These are phyloP conservation scores for Metschnikowia sp. DNA, from an alignment of 805 yeast genomes.

Conservation along the genomic window DNA sequence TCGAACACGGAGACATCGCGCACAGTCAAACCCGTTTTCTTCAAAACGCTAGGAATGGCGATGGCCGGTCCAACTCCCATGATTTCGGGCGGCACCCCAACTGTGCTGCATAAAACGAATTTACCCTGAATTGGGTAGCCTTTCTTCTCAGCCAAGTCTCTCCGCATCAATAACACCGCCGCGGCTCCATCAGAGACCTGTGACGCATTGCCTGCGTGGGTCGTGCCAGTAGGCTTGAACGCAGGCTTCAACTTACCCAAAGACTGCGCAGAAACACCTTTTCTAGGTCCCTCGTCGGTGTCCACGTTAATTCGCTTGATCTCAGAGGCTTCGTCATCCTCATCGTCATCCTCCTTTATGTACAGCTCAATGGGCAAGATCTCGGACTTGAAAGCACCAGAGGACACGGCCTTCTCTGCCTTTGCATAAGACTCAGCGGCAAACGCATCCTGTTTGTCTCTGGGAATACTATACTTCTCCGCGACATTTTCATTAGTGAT, in stretches of 20 bases:
- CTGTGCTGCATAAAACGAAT: slow-evolving; percentile 72
- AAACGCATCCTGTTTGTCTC: slow-evolving; percentile 79
- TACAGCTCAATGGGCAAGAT: slow-evolving; percentile 76
- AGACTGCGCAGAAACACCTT: slow-evolving; percentile 75
- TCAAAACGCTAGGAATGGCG: slow-evolving; percentile 84
- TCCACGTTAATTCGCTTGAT: slow-evolving; percentile 44
- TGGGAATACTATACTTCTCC: slow-evolving; percentile 54
- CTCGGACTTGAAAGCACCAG: slow-evolving; percentile 82
- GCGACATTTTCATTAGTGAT: slow-evolving; percentile 92
- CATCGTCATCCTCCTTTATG: slow-evolving; percentile 47
- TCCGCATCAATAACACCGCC: slow-evolving; percentile 77
- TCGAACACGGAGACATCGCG: slow-evolving; percentile 76
- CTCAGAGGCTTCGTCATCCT: slow-evolving; percentile 43
- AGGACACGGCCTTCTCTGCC: slow-evolving; percentile 70
- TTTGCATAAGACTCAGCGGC: slow-evolving; percentile 84
- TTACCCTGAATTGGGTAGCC: slow-evolving; percentile 75
- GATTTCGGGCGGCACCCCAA: slow-evolving; percentile 94
- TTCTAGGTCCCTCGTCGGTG: slow-evolving; percentile 88
- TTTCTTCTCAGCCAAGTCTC: slow-evolving; percentile 75
- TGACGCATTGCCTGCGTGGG: slow-evolving; percentile 96
- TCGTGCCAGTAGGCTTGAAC: slow-evolving; percentile 75
- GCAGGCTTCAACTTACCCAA: slow-evolving; percentile 81
- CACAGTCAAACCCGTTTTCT: slow-evolving; percentile 54
- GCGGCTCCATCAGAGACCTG: slow-evolving; percentile 97
- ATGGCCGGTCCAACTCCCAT: slow-evolving; percentile 98